Conservation (phyloP, 1,139 yeast species). For the Wickerhamiella infanticola region DNA sequence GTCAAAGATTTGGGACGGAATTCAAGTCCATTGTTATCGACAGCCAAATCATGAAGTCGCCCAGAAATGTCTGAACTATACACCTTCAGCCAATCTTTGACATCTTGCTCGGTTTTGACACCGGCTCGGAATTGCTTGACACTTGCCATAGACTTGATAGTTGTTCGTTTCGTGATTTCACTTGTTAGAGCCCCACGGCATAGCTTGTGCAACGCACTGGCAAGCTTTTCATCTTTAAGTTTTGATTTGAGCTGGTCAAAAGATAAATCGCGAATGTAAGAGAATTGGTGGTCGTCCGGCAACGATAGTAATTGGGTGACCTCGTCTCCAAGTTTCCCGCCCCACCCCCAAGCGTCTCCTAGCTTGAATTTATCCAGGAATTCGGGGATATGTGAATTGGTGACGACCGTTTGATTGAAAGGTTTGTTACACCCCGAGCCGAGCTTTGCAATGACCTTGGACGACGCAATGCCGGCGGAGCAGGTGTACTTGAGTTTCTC, state of each 20-base stretch:
- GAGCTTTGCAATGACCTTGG: constrained; percentile 68
- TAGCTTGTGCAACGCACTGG: constrained; percentile 37
- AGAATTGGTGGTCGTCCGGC: constrained; percentile 18
- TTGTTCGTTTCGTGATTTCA: constrained; percentile 42
- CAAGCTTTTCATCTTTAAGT: constrained; percentile 31
- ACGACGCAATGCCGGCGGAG: constrained; percentile 73
- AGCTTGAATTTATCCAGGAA: constrained; percentile 51
- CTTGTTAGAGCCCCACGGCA: constrained; percentile 46
- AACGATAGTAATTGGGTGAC: constrained; percentile 28
- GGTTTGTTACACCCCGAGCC: constrained; percentile 83
- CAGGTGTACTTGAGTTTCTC: constrained; percentile 62
- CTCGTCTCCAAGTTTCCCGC: constrained; percentile 73
- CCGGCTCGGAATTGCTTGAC: constrained; percentile 55
- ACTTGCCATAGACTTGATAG: constrained; percentile 77
- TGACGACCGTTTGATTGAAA: constrained; percentile 63
- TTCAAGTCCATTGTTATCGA: constrained; percentile 31
- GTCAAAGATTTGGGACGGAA: constrained; percentile 26
- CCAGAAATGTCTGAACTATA: constrained; percentile 66
- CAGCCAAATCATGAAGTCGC: constrained; percentile 59
- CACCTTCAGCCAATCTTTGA: constrained; percentile 66
- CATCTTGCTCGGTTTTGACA: constrained; percentile 40
- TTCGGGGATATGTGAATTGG: constrained; percentile 31
- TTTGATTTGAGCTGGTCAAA: constrained; percentile 22
- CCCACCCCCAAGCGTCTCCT: constrained; percentile 74
- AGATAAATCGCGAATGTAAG: constrained; percentile 15